phyloP scores from a whole-genome alignment of 495 filamentous ascomycete species.

The Pyronema domesticum region DNA sequence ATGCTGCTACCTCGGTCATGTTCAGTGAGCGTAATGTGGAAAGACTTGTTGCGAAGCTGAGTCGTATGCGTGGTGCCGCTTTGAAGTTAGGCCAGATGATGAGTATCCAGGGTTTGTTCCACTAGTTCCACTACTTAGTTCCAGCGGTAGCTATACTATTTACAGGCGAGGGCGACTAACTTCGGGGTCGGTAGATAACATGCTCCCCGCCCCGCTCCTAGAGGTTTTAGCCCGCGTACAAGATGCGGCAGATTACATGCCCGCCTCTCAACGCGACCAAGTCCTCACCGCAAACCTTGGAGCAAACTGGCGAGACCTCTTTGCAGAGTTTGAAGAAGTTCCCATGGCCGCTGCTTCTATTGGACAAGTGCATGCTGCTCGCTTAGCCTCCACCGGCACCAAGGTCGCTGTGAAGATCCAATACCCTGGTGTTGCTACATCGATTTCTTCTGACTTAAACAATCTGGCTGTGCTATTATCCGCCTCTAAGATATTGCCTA shows the following conservation, averaged over 20 bases:
- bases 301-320: constrained; percentile 67
- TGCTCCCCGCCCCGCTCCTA: constrained; percentile 71
- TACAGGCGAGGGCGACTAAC: not conserved
- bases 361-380: constrained; percentile 81
- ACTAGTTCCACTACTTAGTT: not conserved
- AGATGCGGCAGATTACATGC: constrained; percentile 97
- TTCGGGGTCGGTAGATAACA: constrained; percentile 35
- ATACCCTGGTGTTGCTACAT: constrained; percentile 90
- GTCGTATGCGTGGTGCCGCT: constrained; percentile 91
- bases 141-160: not conserved
- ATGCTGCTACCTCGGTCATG: constrained; percentile 53
- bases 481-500: constrained; percentile 73
- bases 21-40: constrained; percentile 82
- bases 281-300: constrained; percentile 68
- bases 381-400: constrained; percentile 53
- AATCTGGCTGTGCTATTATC: constrained; percentile 82
- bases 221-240: constrained; percentile 85
- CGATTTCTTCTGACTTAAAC: constrained; percentile 86
- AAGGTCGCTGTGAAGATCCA: constrained; percentile 89
- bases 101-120: constrained; percentile 60
- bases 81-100: constrained; percentile 97
- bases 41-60: constrained; percentile 75
- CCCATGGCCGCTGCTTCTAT: constrained; percentile 96
- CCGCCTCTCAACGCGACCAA: constrained; percentile 69
- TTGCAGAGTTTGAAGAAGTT: constrained; percentile 66